These are phyloP conservation scores for Epichloe brachyelytri DNA, from an alignment of 2,329 filamentous ascomycete species.

Conservation along the genomic window DNA sequence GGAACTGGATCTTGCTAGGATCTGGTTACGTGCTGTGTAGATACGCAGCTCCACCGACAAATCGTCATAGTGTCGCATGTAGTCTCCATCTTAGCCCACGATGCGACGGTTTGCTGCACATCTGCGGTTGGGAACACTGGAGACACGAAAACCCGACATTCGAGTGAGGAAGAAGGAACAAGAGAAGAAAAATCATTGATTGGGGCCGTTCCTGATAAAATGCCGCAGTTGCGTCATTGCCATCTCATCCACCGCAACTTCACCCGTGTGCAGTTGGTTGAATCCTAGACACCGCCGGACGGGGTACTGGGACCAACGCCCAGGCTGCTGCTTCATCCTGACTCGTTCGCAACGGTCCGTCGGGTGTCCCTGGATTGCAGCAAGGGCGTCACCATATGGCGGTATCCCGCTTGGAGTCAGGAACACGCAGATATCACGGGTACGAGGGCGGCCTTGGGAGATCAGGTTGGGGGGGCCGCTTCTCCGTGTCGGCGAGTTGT, in stretches of 20 bases:
- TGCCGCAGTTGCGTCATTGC: conserved; percentile 18
- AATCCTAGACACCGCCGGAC: conserved; percentile 3
- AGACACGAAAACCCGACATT: conserved; percentile 12
- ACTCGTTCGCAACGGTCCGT: neutral
- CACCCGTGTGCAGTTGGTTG: conserved; percentile 9
- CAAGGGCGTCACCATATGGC: neutral
- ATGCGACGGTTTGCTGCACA: conserved; percentile 2
- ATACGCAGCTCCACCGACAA: conserved; percentile 5
- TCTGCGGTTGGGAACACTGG: conserved; percentile 8
- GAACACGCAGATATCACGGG: neutral
- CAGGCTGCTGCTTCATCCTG: neutral
- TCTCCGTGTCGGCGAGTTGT: neutral
- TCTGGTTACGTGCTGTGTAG: conserved; percentile 1
- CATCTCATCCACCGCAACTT: conserved; percentile 12
- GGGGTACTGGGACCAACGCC: neutral
- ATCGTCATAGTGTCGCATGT: conserved; percentile 5
- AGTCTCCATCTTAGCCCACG: conserved; percentile 4
- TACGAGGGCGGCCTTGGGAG: neutral
- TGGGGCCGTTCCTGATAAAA: conserved; percentile 16
- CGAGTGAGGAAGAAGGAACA: conserved; percentile 7
- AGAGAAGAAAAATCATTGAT: neutral
- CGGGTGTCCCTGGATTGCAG: neutral
- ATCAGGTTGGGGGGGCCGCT: neutral
- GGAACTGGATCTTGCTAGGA: conserved; percentile 7
- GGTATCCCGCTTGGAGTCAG: neutral